Conservation (phyloP, 352 stramenopile genomes). For the Thraustochytrium sp. region DNA sequence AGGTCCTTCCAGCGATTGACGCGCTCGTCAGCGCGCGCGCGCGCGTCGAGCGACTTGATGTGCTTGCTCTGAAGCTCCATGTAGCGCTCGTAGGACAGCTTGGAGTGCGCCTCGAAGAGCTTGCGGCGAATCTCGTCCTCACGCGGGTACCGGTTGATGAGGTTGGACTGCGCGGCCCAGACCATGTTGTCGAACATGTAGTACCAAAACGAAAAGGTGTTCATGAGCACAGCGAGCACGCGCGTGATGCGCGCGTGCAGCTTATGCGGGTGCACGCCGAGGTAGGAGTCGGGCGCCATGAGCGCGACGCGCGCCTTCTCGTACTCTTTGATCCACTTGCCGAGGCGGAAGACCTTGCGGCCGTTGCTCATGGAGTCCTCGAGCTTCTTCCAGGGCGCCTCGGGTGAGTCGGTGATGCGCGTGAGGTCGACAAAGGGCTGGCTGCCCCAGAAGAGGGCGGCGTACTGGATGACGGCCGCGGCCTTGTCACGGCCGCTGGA, state of each 20-base stretch:
- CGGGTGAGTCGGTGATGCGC: background rate
- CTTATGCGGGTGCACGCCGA: background rate
- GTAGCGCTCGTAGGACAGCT: conserved; percentile 36
- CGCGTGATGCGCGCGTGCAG: background rate
- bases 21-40: background rate
- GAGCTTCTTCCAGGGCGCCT: conserved; percentile 34
- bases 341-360: conserved; percentile 41
- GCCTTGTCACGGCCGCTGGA: conserved; percentile 40
- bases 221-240: conserved; percentile 36
- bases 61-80: conserved; percentile 1
- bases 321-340: conserved; percentile 45
- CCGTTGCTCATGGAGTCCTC: conserved; percentile 42
- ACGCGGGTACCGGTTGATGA: conserved; percentile 29
- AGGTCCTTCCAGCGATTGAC: conserved; percentile 29
- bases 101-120: background rate
- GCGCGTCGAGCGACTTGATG: background rate
- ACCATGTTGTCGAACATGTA: conserved; percentile 43
- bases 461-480: conserved; percentile 34
- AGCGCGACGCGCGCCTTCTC: conserved; percentile 39
- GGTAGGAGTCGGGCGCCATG: conserved; percentile 12
- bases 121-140: background rate
- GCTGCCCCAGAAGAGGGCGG: conserved; percentile 23
- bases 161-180: conserved; percentile 35
- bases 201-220: conserved; percentile 38
- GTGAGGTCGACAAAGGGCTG: conserved; percentile 26